Evolutionary conservation across 2,329 filamentous ascomycete species (phyloP), one percentile per base, ranked within the genome.

Genomic region (Diaporthe vexans): DNA sequence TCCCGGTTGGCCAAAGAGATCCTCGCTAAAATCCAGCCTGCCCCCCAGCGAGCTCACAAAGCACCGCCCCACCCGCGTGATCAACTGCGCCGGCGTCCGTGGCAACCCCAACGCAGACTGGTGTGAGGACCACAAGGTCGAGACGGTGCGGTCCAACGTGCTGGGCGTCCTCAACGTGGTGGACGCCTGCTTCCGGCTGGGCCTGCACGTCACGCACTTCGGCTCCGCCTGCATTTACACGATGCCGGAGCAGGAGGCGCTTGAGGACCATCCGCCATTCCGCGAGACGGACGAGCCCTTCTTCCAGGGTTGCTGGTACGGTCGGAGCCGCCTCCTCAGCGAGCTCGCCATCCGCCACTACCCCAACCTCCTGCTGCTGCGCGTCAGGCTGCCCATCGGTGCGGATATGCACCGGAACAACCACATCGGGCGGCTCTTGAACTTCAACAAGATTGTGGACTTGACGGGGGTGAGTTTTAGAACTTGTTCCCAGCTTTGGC

Each of bases 71-170:
- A 59, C 29, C 26, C 57, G 57, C 15, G 73, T 75, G 21, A 75
- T 75, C 65, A 76, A 76, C 73, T 76, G 75, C 46, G 75, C 75
- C 21, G 75, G 75, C 11, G 29, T 35, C 7, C 75, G 70, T 19
- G 73, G 75, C 17, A 19, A 21, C 5, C 75, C 73, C 15, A 76
- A 76, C 43, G 75, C 46, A 37, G 73, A 75, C 52, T 76, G 75
- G 75, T 76, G 75, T 33, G 75, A 76, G 48, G 73, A 76, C 43
- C 73, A 75, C 35, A 76, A 73, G 19, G 35, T 73, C 51, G 75
- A 76, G 58, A 75, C 68, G 5, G 21, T 72, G 15, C 65, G 75
- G n/a, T 73, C 75, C 58, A 76, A 76, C 26, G 26, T 76, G 46
- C 57, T 75, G 5, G 75, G 73, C 11, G 73, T 72, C n/a, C 63